Conservation (phyloP, 805 yeast genomes). For the Candida dajiaensis region DNA sequence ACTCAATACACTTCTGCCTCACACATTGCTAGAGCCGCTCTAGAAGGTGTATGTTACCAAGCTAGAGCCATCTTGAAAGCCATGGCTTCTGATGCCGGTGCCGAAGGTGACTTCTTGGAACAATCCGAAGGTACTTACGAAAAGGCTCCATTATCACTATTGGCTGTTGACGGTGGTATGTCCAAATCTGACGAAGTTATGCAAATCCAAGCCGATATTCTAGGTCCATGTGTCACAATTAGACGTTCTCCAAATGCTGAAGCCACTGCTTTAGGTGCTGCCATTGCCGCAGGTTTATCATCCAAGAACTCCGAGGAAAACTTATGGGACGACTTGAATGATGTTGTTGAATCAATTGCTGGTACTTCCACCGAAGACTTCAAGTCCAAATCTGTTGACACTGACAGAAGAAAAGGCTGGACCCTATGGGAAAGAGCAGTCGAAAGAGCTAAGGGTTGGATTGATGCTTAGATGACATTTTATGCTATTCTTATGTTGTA, state of each 20-base stretch:
- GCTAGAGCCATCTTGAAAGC: conserved; percentile 86
- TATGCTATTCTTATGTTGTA: not conserved
- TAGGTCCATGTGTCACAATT: conserved; percentile 82
- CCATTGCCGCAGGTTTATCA: conserved; percentile 86
- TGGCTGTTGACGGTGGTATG: conserved; percentile 95
- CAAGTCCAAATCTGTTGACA: conserved; percentile 41
- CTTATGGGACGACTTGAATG: conserved; percentile 72
- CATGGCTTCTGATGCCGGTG: conserved; percentile 81
- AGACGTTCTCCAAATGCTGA: conserved; percentile 78
- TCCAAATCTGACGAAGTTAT: conserved; percentile 84
- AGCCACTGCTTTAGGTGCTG: conserved; percentile 94
- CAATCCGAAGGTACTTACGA: conserved; percentile 36
- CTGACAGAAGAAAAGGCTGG: conserved; percentile 60
- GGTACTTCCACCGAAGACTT: conserved; percentile 30
- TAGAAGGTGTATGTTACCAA: conserved; percentile 94
- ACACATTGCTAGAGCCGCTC: conserved; percentile 90
- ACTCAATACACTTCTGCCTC: conserved; percentile 89
- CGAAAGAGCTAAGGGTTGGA: conserved; percentile 78
- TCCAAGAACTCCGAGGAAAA: conserved; percentile 44
- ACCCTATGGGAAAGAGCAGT: conserved; percentile 82
- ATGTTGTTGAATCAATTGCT: conserved; percentile 43
- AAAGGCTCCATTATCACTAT: conserved; percentile 44
- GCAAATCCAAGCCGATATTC: conserved; percentile 89
- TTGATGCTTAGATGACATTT: conserved; percentile 19
- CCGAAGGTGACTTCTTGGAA: conserved; percentile 47